Evolutionary conservation across 2,329 filamentous ascomycete species (phyloP).

Genomic region (Fusarium keratoplasticum): DNA sequence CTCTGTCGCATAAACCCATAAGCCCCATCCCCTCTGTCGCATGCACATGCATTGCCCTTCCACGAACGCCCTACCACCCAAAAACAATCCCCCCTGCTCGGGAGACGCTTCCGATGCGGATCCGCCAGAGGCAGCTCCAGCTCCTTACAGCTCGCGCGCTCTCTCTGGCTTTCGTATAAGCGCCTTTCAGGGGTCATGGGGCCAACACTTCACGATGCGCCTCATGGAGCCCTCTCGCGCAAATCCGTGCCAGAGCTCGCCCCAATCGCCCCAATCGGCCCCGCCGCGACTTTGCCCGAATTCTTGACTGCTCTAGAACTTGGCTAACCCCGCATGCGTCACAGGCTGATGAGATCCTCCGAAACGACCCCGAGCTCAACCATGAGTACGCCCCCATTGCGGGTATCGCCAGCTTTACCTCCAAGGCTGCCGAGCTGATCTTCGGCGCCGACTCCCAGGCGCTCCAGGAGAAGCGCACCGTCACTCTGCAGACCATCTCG

Average conservation of each 20-base stretch:
- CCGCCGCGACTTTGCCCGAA: conserved; percentile 13
- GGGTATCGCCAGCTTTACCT: conserved; percentile 85
- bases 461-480: conserved; percentile 82
- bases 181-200: conserved; percentile 36
- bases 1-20: conserved; percentile 16
- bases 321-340: conserved; percentile 40
- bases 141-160: conserved; percentile 10
- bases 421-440: conserved; percentile 90
- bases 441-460: conserved; percentile 85
- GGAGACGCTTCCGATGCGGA: conserved; percentile 15
- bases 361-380: conserved; percentile 89
- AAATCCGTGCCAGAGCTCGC: conserved; percentile 27
- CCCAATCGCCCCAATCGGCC: conserved; percentile 22
- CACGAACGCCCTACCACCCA: conserved; percentile 17
- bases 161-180: conserved; percentile 18
- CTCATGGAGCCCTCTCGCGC: conserved; percentile 27
- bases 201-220: conserved; percentile 20
- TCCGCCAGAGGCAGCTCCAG: conserved; percentile 10
- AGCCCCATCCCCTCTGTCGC: conserved; percentile 5
- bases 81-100: neutral
- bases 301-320: conserved; percentile 20
- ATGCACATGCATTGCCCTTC: conserved; percentile 13
- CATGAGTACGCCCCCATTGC: conserved; percentile 99
- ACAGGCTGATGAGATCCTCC: conserved; percentile 91
- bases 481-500: conserved; percentile 93